Evolutionary conservation across 768 basidiomycete species (phyloP).

Genomic region (Lenzites betulinus): DNA sequence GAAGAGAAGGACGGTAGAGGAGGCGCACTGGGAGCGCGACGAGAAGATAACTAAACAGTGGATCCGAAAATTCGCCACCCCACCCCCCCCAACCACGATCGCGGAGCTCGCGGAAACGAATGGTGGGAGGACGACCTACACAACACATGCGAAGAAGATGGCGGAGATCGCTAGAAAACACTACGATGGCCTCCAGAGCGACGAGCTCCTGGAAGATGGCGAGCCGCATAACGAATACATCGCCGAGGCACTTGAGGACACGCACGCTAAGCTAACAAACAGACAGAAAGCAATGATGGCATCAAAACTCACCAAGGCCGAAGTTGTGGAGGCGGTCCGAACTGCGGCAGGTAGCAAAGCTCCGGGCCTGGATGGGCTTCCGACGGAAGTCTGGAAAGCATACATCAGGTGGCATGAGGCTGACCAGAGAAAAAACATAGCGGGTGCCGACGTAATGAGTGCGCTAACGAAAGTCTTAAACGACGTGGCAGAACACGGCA

Average conservation of each 20-base stretch:
- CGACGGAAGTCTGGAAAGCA: conserved; percentile 18
- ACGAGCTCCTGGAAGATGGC: not conserved
- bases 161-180: not conserved
- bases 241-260: not conserved
- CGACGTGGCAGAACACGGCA: conserved; percentile 2
- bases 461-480: not conserved
- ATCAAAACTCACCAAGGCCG: not conserved
- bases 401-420: conserved; percentile 11
- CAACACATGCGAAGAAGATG: not conserved
- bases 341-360: not conserved
- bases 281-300: not conserved
- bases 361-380: conserved; percentile 10
- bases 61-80: too few species aligned
- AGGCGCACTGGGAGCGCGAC: not conserved
- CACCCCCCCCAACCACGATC: too few species aligned
- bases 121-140: not conserved
- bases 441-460: not conserved
- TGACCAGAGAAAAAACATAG: not conserved
- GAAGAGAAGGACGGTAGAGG: not conserved
- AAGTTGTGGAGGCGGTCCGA: not conserved
- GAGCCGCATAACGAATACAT: not conserved
- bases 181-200: not conserved
- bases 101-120: not conserved
- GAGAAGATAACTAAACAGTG: not conserved
- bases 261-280: not conserved